These are phyloP conservation scores for Ceratocystis eucalypticola DNA, from an alignment of 2,329 filamentous ascomycete genomes.

Conservation along the genomic window DNA sequence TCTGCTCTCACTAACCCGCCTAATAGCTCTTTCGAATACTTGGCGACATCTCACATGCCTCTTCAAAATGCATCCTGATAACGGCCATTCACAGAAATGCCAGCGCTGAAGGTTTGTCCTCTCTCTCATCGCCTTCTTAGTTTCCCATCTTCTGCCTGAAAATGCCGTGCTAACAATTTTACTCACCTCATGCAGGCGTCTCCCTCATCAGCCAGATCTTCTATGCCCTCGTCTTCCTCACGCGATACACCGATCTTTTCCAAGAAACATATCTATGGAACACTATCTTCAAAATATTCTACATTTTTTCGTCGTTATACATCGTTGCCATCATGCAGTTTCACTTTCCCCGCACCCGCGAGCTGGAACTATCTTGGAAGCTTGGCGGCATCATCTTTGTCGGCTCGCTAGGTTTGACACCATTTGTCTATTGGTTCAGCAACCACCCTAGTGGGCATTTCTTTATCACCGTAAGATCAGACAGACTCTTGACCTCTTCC, in stretches of 20 bases:
- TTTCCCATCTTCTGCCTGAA: no score
- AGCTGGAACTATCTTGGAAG: slow-evolving; percentile 89
- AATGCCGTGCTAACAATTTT: no score
- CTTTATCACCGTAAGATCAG: slow-evolving; percentile 36
- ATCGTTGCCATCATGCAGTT: slow-evolving; percentile 80
- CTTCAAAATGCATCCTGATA: slow-evolving; percentile 82
- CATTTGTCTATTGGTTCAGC: slow-evolving; percentile 37
- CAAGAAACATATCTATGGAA: slow-evolving; percentile 48
- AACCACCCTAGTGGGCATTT: slow-evolving; percentile 16
- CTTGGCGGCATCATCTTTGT: slow-evolving; percentile 57
- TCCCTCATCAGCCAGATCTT: slow-evolving; percentile 83
- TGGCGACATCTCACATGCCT: slow-evolving; percentile 71
- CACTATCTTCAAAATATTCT: slow-evolving; percentile 76
- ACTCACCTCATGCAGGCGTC: slow-evolving; percentile 44
- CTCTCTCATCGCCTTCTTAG: not conserved
- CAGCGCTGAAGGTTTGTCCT: slow-evolving; percentile 55
- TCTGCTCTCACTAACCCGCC: slow-evolving; percentile 1
- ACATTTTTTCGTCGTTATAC: slow-evolving; percentile 71
- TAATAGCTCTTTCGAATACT: slow-evolving; percentile 55
- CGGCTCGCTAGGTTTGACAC: slow-evolving; percentile 53
- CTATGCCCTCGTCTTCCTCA: slow-evolving; percentile 73
- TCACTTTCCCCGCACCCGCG: slow-evolving; percentile 72
- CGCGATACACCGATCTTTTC: slow-evolving; percentile 78
- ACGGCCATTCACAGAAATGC: slow-evolving; percentile 78
- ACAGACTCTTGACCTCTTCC: not conserved